Conservation (phyloP, 371 early-diverging fungal species). For the Batkoa obscura region DNA sequence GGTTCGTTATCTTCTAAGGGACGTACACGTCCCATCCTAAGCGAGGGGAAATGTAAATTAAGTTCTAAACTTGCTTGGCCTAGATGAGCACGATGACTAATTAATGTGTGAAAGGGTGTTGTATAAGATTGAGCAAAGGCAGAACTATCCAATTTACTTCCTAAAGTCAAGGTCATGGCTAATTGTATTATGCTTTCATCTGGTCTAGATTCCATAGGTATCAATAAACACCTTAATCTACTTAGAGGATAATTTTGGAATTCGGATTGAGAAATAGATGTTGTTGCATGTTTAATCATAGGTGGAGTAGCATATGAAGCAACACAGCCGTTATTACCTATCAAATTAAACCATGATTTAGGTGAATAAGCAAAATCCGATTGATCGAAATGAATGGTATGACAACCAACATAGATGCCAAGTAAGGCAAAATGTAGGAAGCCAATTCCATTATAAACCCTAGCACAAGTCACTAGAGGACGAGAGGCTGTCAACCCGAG, state of each 20-base stretch:
- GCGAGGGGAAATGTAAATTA: conserved; percentile 1
- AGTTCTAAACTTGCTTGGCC: not conserved
- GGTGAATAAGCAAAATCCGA: conserved; percentile 31
- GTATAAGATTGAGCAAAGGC: not conserved
- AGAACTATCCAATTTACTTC: not conserved
- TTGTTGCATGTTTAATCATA: conserved; percentile 57
- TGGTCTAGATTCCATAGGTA: conserved; percentile 48
- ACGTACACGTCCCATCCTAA: not conserved
- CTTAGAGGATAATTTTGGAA: conserved; percentile 25
- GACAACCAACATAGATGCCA: conserved; percentile 51
- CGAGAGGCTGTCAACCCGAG: conserved; percentile 40
- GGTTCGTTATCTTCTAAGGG: not conserved
- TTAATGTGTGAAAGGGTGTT: conserved; percentile 3
- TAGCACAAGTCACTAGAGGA: conserved; percentile 46
- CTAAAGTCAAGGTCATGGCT: not conserved
- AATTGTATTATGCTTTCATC: conserved; percentile 10
- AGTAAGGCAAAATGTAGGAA: conserved; percentile 45
- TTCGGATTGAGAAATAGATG: conserved; percentile 17
- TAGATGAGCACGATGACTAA: not conserved
- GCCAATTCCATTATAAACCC: conserved; percentile 47
- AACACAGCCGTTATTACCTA: conserved; percentile 25
- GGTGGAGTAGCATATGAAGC: conserved; percentile 49
- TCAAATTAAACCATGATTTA: conserved; percentile 37
- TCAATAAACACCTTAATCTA: conserved; percentile 41
- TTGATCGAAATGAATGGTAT: conserved; percentile 30